Conservation (phyloP, 73 alveolate genomes). For the Uronychia setigera region DNA sequence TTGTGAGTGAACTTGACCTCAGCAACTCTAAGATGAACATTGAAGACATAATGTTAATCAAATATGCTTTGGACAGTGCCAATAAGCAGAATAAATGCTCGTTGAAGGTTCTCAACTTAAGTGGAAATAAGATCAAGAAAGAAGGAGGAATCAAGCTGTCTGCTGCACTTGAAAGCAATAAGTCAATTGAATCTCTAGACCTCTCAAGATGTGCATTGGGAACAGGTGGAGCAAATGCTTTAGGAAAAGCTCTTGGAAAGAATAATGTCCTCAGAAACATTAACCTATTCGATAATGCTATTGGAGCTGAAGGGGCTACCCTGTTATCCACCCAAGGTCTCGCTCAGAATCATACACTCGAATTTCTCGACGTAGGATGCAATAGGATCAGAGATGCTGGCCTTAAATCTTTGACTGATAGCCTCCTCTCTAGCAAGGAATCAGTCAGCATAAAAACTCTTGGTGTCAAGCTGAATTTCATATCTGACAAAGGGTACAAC, state of each 20-base stretch:
- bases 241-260: constrained; percentile 47
- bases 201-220: constrained; percentile 84
- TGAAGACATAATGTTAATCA: not conserved
- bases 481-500: constrained; percentile 81
- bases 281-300: constrained; percentile 81
- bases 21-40: not conserved
- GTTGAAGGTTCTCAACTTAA: constrained; percentile 63
- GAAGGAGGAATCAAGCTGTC: constrained; percentile 89
- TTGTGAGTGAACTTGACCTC: not conserved
- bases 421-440: constrained; percentile 68
- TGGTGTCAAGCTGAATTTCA: constrained; percentile 89
- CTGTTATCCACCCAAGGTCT: constrained; percentile 69
- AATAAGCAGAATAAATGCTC: not conserved
- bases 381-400: constrained; percentile 93
- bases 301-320: constrained; percentile 95
- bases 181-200: constrained; percentile 74
- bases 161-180: constrained; percentile 75
- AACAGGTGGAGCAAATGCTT: constrained; percentile 77
- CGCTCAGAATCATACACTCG: constrained; percentile 73
- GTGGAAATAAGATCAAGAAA: constrained; percentile 74
- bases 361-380: constrained; percentile 89
- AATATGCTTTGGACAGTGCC: not conserved
- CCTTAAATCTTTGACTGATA: constrained; percentile 71
- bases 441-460: constrained; percentile 61
- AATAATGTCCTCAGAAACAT: constrained; percentile 79